phyloP scores from a whole-genome alignment of 1,284 basidiomycete species.

The Apiotrichum brassicae region DNA sequence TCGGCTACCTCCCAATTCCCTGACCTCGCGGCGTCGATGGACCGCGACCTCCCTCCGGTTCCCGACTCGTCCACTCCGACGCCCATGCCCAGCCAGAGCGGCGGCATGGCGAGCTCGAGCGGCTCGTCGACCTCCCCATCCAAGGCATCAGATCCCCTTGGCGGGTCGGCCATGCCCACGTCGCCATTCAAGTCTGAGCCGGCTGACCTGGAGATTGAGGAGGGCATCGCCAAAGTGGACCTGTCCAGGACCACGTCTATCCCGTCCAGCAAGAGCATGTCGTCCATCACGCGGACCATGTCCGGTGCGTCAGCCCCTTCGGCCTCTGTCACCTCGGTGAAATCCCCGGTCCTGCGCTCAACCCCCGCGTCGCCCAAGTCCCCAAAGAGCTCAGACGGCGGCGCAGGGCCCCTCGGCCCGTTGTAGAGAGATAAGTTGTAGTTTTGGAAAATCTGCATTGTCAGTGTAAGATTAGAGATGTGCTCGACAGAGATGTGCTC shows the following conservation, averaged over 20 bases:
- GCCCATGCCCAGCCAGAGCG: background rate
- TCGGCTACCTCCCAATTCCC: background rate
- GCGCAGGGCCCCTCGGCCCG: constrained; percentile 18
- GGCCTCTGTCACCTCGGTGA: background rate
- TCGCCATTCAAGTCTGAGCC: constrained; percentile 5
- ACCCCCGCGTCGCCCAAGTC: background rate
- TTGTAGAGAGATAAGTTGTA: constrained; percentile 15
- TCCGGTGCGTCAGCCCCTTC: background rate
- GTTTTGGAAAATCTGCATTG: background rate
- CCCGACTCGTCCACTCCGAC: background rate
- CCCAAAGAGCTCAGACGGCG: background rate
- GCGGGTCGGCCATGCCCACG: background rate
- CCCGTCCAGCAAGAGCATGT: no score
- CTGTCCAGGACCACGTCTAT: no score
- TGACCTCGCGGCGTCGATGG: constrained; percentile 6
- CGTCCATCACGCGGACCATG: no score
- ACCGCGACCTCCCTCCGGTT: constrained; percentile 16
- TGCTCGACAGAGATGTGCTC: no score
- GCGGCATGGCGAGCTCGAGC: no score
- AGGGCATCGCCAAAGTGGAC: background rate
- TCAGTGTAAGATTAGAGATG: background rate
- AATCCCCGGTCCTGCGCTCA: background rate
- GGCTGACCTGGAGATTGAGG: background rate
- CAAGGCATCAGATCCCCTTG: background rate
- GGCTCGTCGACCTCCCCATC: background rate